Base-by-base conservation (phyloP, 345 rosid species). In the Combretum micranthum region DNA sequence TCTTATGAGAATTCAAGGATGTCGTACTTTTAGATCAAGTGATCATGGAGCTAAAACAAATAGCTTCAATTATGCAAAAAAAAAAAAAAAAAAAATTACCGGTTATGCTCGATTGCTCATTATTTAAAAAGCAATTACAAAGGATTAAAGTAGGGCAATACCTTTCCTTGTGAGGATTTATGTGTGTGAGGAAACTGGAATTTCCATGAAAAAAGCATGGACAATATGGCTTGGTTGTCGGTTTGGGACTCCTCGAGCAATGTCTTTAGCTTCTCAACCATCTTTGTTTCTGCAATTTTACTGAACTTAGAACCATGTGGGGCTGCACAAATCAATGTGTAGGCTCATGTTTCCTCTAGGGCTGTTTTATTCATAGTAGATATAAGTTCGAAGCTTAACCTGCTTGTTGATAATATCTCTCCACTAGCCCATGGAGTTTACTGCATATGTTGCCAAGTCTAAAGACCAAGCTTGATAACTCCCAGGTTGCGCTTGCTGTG, bases 221-320 rank as follows among this genome's bases (percentile, higher is more conserved):
- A 56, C 42, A 90, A 89, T 25, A 83, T 65, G 62, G 80, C 86
- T 74, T 87, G 82, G 71, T 90, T 90, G 73, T 85, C 87, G 20
- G 39, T 20, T 48, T 66, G 83, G 46, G 70, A 59, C 62, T 64
- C 69, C 50, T 64, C 67, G 61, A 69, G 72, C 63, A 76, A 64
- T 65, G 55, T 63, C 61, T 52, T 6, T 62, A 90, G 79, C 76
- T 69, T 80, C 83, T 78, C 75, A 47, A 77, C 55, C 68, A 83
- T 64, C 72, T 70, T 79, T 56, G 51, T 64, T 56, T 82, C 97
- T 90, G 75, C 56, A 49, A 63, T 43, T 63, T 63, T 19, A n/a
- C 39, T 7, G 6, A 32, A 11, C 10, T 32, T 32, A 32, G 39
- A 5, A 32, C 9, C 39, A 7, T 32, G 39, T 7, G 9, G 10